Evolutionary conservation across 768 basidiomycete species (phyloP).

Genomic region (Naganishia vaughanmartiniae): DNA sequence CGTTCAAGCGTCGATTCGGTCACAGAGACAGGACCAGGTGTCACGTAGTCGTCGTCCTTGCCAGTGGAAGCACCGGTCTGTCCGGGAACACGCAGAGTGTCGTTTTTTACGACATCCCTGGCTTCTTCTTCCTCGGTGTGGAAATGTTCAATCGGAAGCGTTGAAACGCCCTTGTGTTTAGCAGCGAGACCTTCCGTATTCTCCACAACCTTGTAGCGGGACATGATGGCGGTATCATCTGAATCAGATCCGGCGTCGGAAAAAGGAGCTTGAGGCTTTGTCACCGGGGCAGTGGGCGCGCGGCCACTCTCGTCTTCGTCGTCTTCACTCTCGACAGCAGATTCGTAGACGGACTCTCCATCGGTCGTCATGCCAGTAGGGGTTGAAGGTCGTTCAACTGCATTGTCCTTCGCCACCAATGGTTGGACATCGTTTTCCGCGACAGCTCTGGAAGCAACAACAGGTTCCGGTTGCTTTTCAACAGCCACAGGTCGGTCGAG

Average conservation of each 20-base stretch:
- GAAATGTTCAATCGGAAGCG: conserved; percentile 14
- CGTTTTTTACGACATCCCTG: too few species aligned
- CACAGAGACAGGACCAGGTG: conserved; percentile 17
- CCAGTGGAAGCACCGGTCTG: background rate
- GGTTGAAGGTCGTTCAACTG: conserved; percentile 31
- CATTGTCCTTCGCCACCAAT: conserved; percentile 32
- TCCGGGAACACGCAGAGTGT: conserved; percentile 12
- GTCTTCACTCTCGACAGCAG: conserved; percentile 42
- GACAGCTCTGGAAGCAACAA: conserved; percentile 17
- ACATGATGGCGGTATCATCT: conserved; percentile 27
- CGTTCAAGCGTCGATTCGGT: conserved; percentile 33
- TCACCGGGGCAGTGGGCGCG: background rate
- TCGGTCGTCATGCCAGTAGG: conserved; percentile 35
- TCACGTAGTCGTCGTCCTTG: conserved; percentile 14
- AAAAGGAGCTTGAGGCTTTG: background rate
- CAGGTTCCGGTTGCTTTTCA: conserved; percentile 30
- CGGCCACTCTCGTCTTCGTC: conserved; percentile 27
- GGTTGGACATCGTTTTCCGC: conserved; percentile 26
- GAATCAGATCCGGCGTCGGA: conserved; percentile 23
- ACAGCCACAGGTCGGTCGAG: conserved; percentile 20
- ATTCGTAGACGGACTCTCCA: conserved; percentile 47
- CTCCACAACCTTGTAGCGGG: conserved; percentile 45
- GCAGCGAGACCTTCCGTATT: conserved; percentile 35
- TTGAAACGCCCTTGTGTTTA: conserved; percentile 9
- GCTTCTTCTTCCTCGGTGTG: conserved; percentile 2